phyloP scores from a whole-genome alignment of 331 rosid genomes.

The Telfairia occidentalis region DNA sequence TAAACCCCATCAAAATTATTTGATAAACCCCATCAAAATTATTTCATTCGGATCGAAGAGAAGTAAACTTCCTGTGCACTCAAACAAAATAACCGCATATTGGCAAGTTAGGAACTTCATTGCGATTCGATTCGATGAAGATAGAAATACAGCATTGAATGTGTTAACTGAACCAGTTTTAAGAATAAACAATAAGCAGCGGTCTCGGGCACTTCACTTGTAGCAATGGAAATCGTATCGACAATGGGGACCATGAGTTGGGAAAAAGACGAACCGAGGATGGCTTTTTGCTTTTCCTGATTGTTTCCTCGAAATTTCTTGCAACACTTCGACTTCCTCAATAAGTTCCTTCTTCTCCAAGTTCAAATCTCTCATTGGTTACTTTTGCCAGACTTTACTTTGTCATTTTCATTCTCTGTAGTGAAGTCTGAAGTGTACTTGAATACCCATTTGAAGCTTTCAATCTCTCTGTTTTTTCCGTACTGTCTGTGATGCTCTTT shows the following conservation, averaged over 20 bases:
- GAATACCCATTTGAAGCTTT: not conserved
- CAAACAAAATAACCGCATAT: no score
- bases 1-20: no score
- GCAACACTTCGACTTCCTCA: not conserved
- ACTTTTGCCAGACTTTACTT: not conserved
- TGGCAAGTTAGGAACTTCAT: no score
- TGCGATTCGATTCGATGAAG: no score
- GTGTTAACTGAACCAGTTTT: no score
- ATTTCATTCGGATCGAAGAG: no score
- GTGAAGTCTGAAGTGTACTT: not conserved
- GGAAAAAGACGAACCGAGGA: not conserved
- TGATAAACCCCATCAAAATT: no score
- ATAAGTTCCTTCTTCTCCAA: not conserved
- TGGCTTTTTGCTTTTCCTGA: not conserved
- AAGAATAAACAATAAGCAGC: not conserved
- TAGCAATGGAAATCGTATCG: not conserved
- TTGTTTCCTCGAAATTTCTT: not conserved
- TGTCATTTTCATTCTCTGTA: not conserved
- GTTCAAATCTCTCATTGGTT: not conserved
- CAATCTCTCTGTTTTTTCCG: not conserved
- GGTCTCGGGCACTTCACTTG: not conserved
- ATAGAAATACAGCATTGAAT: no score
- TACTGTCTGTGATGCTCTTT: not conserved
- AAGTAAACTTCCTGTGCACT: no score
- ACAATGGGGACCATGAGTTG: not conserved